These are phyloP conservation scores for Paraglomus brasilianum DNA, from an alignment of 192 early-diverging fungal species.

Conservation along the genomic window DNA sequence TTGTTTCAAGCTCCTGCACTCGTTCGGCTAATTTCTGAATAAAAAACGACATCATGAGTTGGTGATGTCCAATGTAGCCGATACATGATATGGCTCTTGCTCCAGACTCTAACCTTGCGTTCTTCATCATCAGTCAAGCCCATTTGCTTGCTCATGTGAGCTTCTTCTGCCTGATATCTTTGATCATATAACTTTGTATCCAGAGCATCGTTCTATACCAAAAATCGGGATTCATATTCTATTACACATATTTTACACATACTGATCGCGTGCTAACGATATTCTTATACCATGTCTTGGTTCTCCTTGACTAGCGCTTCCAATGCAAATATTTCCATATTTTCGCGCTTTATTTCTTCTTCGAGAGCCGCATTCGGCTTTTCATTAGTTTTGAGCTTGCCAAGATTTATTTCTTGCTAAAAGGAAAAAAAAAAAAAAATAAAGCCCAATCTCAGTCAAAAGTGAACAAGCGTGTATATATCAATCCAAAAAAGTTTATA, in stretches of 20 bases:
- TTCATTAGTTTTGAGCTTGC: conserved; percentile 7
- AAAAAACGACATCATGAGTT: no score
- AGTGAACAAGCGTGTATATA: no score
- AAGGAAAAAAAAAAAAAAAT: neutral
- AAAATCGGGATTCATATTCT: neutral
- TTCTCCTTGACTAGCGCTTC: conserved; percentile 13
- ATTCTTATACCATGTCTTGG: neutral
- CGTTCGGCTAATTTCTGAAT: no score
- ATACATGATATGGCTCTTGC: no score
- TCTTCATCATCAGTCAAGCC: no score
- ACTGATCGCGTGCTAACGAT: neutral
- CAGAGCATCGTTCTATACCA: conserved; percentile 2
- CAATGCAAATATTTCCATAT: conserved; percentile 27
- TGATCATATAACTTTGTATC: conserved; percentile 4
- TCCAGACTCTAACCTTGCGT: no score
- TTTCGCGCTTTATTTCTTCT: conserved; percentile 16
- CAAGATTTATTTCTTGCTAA: conserved; percentile 27
- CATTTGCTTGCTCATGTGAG: neutral
- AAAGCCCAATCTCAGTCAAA: no score
- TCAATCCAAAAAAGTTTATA: no score
- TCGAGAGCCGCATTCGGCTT: neutral
- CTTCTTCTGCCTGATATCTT: conserved; percentile 5
- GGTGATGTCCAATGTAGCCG: no score
- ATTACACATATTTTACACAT: neutral
- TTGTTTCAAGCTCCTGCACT: no score